A percentile compares a stretch with the other conserved stretches of the same genome.
Evolutionary conservation across 441 rosid genomes (phyloP).

Genomic region (Pelargonium myrrhifolium): DNA sequence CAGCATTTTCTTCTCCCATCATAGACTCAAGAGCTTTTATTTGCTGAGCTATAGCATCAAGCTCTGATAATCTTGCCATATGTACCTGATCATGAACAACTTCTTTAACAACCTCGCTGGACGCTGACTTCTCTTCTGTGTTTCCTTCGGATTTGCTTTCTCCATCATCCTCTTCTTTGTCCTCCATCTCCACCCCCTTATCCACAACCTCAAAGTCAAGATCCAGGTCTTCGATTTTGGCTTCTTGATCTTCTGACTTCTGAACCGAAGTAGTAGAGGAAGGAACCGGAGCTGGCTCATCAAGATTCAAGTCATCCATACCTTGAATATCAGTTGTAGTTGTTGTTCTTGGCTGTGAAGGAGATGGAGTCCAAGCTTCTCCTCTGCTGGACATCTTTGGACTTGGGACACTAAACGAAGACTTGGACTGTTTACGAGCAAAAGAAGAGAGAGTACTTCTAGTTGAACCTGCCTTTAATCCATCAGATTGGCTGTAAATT

Average conservation of each 20-base stretch:
- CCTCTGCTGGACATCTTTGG: slow-evolving; percentile 60
- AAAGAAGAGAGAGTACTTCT: slow-evolving; percentile 37
- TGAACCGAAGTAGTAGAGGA: slow-evolving; percentile 15
- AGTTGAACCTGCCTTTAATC: slow-evolving; percentile 33
- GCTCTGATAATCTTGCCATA: slow-evolving; percentile 49
- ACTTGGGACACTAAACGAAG: slow-evolving; percentile 79
- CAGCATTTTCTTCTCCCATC: slow-evolving; percentile 46
- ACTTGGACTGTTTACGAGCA: slow-evolving; percentile 69
- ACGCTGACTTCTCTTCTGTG: slow-evolving; percentile 29
- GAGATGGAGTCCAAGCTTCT: slow-evolving; percentile 53
- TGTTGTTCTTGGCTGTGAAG: slow-evolving; percentile 25
- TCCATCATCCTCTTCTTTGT: slow-evolving; percentile 25
- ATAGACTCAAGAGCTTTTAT: slow-evolving; percentile 82
- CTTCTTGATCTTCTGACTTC: slow-evolving; percentile 39
- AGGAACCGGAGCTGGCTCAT: slow-evolving; percentile 51
- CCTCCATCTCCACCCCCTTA: slow-evolving; percentile 78
- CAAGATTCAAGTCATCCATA: slow-evolving; percentile 79
- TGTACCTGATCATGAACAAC: slow-evolving; percentile 56
- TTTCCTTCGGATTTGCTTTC: slow-evolving; percentile 38
- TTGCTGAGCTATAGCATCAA: slow-evolving; percentile 79
- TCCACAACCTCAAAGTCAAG: slow-evolving; percentile 81
- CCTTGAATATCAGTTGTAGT: slow-evolving; percentile 49
- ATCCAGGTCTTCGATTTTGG: slow-evolving; percentile 52
- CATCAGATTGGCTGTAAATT: slow-evolving; percentile 55
- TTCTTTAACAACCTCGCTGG: slow-evolving; percentile 65